A percentile compares a stretch with the other conserved stretches of the same genome.
Evolutionary conservation across 1,284 basidiomycete species (phyloP).

Genomic region (Rugosomyces carneus): DNA sequence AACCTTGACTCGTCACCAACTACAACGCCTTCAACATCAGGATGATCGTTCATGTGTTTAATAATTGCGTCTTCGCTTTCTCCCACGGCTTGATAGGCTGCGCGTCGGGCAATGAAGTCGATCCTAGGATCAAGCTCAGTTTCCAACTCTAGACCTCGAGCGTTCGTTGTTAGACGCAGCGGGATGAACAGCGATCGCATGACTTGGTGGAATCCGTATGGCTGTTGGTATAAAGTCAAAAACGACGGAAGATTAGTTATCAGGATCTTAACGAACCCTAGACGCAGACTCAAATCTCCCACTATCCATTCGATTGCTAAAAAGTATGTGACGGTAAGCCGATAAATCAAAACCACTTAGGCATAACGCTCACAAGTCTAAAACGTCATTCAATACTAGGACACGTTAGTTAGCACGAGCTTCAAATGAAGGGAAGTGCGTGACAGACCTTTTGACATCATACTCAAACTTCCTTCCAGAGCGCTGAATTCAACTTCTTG

Average conservation of each 20-base stretch:
- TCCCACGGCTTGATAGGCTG: slow-evolving; percentile 54
- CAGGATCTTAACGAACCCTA: slow-evolving; percentile 31
- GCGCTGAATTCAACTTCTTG: slow-evolving; percentile 79
- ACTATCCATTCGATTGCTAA: slow-evolving; percentile 68
- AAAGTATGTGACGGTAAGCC: slow-evolving; percentile 3
- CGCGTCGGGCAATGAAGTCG: slow-evolving; percentile 58
- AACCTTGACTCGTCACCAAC: slow-evolving; percentile 77
- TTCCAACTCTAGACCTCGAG: slow-evolving; percentile 61
- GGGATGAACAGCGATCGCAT: slow-evolving; percentile 78
- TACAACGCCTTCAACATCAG: slow-evolving; percentile 57
- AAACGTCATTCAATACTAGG: slow-evolving; percentile 79
- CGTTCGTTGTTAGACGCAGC: slow-evolving; percentile 68
- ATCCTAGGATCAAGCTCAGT: slow-evolving; percentile 70
- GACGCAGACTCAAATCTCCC: slow-evolving; percentile 71
- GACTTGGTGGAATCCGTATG: slow-evolving; percentile 80
- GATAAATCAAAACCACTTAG: slow-evolving; percentile 1
- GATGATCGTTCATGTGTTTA: slow-evolving; percentile 34
- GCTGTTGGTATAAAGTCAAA: slow-evolving; percentile 29
- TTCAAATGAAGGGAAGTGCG: neutral
- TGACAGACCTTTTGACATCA: slow-evolving; percentile 77
- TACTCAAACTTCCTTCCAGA: slow-evolving; percentile 74
- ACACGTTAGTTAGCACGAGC: neutral
- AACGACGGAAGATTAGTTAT: neutral
- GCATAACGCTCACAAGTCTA: slow-evolving; percentile 60
- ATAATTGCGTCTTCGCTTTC: slow-evolving; percentile 35